These are phyloP conservation scores for Cutaneotrichosporon daszewskae DNA, from an alignment of 1,284 basidiomycete genomes.

Conservation along the genomic window DNA sequence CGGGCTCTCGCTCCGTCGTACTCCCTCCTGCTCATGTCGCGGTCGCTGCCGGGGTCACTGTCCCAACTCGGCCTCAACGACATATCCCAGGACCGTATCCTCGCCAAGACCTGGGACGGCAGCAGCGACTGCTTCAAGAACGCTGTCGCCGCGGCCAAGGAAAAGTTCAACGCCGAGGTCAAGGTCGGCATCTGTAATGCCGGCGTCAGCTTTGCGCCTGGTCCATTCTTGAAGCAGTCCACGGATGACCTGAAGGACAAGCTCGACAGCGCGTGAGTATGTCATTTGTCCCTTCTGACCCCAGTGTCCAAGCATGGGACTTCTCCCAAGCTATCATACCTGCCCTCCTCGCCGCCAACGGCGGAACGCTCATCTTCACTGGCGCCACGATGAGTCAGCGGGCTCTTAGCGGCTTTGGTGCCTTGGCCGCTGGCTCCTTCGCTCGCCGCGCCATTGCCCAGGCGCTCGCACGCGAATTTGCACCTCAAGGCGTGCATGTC, in stretches of 20 bases:
- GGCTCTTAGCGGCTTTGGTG: constrained; percentile 29
- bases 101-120: constrained; percentile 30
- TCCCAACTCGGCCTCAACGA: constrained; percentile 23
- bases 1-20: constrained; percentile 36
- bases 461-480: constrained; percentile 47
- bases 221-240: constrained; percentile 31
- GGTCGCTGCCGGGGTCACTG: constrained; percentile 36
- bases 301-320: constrained; percentile 23
- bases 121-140: constrained; percentile 20
- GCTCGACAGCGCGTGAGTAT: constrained; percentile 34
- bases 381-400: constrained; percentile 41
- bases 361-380: constrained; percentile 42
- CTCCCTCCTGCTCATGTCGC: constrained; percentile 40
- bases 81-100: constrained; percentile 22
- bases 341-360: constrained; percentile 22
- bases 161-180: constrained; percentile 27
- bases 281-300: background rate
- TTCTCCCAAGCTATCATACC: constrained; percentile 36
- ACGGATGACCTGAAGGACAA: constrained; percentile 26
- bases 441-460: constrained; percentile 36
- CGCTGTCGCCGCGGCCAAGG: constrained; percentile 29
- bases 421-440: constrained; percentile 37
- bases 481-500: constrained; percentile 47
- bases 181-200: constrained; percentile 43
- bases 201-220: constrained; percentile 26